Conservation (phyloP, 345 rosid genomes). For the Populus tremula region DNA sequence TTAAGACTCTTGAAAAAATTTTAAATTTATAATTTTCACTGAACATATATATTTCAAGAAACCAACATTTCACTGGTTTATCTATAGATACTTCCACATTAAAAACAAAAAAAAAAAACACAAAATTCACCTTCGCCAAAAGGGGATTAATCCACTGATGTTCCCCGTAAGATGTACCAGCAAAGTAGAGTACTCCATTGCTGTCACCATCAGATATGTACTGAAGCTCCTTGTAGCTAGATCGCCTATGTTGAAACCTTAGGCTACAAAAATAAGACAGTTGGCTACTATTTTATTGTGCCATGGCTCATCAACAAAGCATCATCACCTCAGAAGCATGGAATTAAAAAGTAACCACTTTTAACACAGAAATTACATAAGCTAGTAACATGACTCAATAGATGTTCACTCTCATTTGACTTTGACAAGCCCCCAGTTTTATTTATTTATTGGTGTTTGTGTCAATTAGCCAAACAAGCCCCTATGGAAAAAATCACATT, state of each 20-base stretch:
- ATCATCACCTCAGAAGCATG: neutral
- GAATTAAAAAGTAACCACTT: neutral
- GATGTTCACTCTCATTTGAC: neutral
- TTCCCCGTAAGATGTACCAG: slow-evolving; percentile 86
- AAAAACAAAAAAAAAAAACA: too few relatives aligned
- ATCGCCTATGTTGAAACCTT: slow-evolving; percentile 75
- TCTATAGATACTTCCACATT: neutral
- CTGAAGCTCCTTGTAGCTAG: slow-evolving; percentile 94
- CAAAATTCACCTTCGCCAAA: slow-evolving; percentile 62
- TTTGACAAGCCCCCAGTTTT: neutral
- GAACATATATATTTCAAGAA: too few relatives aligned
- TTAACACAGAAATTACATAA: neutral
- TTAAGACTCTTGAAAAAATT: too few relatives aligned
- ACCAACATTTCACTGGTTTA: neutral
- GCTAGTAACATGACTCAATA: neutral
- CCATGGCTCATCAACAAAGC: neutral
- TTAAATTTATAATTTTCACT: too few relatives aligned
- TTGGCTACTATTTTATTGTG: slow-evolving; percentile 2
- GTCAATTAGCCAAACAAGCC: neutral
- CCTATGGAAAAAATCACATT: neutral
- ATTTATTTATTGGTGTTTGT: neutral
- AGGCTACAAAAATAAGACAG: slow-evolving; percentile 26
- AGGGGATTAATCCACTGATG: slow-evolving; percentile 99
- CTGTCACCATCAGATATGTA: slow-evolving; percentile 97
- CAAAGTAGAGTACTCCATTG: slow-evolving; percentile 83